These are phyloP conservation scores for Phytophthora megakarya DNA, from an alignment of 352 stramenopile genomes.

Conservation along the genomic window DNA sequence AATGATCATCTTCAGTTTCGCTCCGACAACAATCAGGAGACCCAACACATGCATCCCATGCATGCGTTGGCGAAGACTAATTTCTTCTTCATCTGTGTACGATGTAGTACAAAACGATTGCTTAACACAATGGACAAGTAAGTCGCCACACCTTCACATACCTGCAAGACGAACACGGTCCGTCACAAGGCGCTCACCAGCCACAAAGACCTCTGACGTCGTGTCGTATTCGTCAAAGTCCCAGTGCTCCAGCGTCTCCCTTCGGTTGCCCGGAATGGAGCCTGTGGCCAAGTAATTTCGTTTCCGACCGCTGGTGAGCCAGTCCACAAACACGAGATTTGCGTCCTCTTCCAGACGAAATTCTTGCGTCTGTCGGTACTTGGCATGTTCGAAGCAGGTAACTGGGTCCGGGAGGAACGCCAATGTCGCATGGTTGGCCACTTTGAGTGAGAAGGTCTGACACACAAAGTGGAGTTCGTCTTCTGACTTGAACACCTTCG, in stretches of 20 bases:
- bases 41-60: slow-evolving; percentile 75
- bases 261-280: slow-evolving; percentile 60
- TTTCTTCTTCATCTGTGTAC: slow-evolving; percentile 64
- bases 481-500: slow-evolving; percentile 87
- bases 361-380: slow-evolving; percentile 69
- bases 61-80: slow-evolving; percentile 76
- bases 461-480: slow-evolving; percentile 46
- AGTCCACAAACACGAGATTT: slow-evolving; percentile 84
- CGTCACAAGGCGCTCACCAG: slow-evolving; percentile 53
- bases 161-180: slow-evolving; percentile 73
- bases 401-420: slow-evolving; percentile 80
- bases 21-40: slow-evolving; percentile 67
- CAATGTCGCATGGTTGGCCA: slow-evolving; percentile 62
- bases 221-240: slow-evolving; percentile 82
- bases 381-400: slow-evolving; percentile 78
- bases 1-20: slow-evolving; percentile 56
- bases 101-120: too few species aligned
- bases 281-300: slow-evolving; percentile 75
- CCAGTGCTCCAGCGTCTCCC: slow-evolving; percentile 78
- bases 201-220: slow-evolving; percentile 60
- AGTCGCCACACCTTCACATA: slow-evolving; percentile 16
- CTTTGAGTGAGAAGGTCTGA: slow-evolving; percentile 59
- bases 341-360: slow-evolving; percentile 54
- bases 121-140: neutral
- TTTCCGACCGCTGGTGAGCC: slow-evolving; percentile 85